A percentile compares a stretch with the other conserved stretches of the same genome.
These are phyloP conservation scores for Sporothrix brunneoviolacea DNA, from an alignment of 2,329 filamentous ascomycete species.

Conservation along the genomic window DNA sequence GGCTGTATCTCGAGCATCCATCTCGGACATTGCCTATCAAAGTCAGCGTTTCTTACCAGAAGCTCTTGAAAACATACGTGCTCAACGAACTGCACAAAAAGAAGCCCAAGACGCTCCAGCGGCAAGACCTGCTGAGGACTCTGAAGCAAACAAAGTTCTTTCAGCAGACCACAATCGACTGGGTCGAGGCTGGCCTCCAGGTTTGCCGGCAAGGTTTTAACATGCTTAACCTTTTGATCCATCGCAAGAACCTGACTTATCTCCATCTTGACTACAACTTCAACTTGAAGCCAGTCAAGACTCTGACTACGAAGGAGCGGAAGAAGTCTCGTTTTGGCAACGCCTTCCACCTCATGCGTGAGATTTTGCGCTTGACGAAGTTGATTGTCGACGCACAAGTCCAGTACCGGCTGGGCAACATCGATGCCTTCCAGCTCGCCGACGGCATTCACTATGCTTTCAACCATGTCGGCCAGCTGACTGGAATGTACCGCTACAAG, in stretches of 20 bases:
- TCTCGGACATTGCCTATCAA: slow-evolving; percentile 85
- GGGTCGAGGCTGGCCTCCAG: slow-evolving; percentile 97
- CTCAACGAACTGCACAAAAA: slow-evolving; percentile 96
- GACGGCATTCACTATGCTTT: slow-evolving; percentile 99
- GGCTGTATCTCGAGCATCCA: slow-evolving; percentile 97
- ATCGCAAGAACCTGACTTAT: slow-evolving; percentile 97
- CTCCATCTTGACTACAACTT: slow-evolving; percentile 99
- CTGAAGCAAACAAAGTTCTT: slow-evolving; percentile 98
- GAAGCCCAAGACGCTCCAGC: slow-evolving; percentile 90
- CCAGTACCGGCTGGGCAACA: slow-evolving; percentile 94
- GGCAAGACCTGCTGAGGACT: slow-evolving; percentile 82
- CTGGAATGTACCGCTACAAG: slow-evolving; percentile 99
- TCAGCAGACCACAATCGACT: slow-evolving; percentile 98
- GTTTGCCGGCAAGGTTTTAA: slow-evolving; percentile 98
- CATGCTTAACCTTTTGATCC: slow-evolving; percentile 96
- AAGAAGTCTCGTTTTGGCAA: slow-evolving; percentile 99
- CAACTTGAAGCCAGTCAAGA: slow-evolving; percentile 98
- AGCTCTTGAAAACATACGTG: slow-evolving; percentile 91
- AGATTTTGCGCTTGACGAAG: slow-evolving; percentile 92
- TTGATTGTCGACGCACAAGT: slow-evolving; percentile 98
- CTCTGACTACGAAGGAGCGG: slow-evolving; percentile 93
- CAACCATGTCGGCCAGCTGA: slow-evolving; percentile 96
- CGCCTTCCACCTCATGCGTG: slow-evolving; percentile 97
- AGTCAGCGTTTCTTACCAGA: slow-evolving; percentile 96
- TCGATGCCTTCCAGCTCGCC: slow-evolving; percentile 96